Evolutionary conservation across 306 rosid species (phyloP).

Genomic region (Corylus avellana): DNA sequence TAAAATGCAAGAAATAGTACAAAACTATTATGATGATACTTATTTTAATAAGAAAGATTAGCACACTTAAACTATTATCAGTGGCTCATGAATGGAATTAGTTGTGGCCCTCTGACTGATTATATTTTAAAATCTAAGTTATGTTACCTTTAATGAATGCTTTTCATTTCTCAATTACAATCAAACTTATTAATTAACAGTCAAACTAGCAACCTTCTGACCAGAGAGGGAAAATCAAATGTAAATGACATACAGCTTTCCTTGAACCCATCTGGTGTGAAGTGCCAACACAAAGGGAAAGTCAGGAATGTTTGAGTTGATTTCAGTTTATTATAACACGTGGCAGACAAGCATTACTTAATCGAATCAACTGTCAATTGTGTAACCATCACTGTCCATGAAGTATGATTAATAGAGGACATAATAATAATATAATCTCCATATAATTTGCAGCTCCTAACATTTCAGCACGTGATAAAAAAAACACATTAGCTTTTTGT

Average conservation of each 20-base stretch:
- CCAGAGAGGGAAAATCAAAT: neutral
- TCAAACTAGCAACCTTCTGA: neutral
- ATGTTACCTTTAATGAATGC: neutral
- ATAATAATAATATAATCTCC: neutral
- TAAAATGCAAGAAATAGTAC: too few species aligned
- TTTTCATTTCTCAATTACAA: neutral
- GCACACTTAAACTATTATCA: too few species aligned
- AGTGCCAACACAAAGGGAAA: neutral
- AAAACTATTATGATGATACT: too few species aligned
- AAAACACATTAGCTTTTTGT: neutral
- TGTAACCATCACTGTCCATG: constrained; percentile 22
- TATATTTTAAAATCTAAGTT: neutral
- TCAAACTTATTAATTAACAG: neutral
- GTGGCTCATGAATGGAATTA: neutral
- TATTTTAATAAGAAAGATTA: too few species aligned
- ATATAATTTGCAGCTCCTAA: neutral
- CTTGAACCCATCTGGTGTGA: neutral
- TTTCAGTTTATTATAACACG: constrained; percentile 5
- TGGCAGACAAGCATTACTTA: constrained; percentile 24
- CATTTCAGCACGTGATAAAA: constrained; percentile 24
- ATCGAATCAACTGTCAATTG: constrained; percentile 1
- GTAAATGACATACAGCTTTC: neutral
- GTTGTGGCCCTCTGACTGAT: neutral
- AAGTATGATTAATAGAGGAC: constrained; percentile 12
- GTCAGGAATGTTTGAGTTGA: constrained; percentile 2